Percentiles rank a stretch among this genome's conserved stretches.
Evolutionary conservation across 345 rosid species (phyloP).

Genomic region (Litchi chinensis): DNA sequence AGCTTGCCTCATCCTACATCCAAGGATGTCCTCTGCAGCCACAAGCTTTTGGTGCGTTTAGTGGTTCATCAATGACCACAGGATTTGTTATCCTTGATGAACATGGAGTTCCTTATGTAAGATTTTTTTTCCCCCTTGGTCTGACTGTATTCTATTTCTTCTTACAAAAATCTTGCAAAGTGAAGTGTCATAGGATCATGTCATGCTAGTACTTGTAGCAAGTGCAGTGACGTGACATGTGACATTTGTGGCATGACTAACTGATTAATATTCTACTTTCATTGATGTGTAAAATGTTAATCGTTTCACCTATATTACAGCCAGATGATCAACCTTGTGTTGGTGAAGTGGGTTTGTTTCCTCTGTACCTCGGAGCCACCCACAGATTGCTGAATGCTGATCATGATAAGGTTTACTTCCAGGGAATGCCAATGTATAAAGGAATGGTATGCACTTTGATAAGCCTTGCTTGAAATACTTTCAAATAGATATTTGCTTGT

Average conservation of each 20-base stretch:
- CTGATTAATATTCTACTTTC: not conserved
- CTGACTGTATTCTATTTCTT: not conserved
- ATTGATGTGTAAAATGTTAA: not conserved
- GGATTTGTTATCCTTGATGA: constrained; percentile 79
- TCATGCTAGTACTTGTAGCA: not conserved
- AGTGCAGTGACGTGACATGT: not conserved
- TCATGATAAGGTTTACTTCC: constrained; percentile 71
- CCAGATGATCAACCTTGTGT: constrained; percentile 72
- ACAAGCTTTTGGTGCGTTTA: constrained; percentile 91
- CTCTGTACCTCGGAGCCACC: constrained; percentile 68
- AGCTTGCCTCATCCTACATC: constrained; percentile 76
- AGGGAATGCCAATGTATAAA: constrained; percentile 75
- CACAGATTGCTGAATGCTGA: constrained; percentile 85
- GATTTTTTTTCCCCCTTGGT: not conserved
- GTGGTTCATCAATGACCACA: constrained; percentile 69
- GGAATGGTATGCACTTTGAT: constrained; percentile 59
- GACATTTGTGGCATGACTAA: not conserved
- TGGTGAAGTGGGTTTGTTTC: constrained; percentile 87
- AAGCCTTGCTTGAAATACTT: not conserved
- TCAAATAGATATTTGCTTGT: not conserved
- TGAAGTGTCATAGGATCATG: constrained; percentile 4
- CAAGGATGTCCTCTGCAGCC: constrained; percentile 75
- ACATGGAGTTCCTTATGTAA: constrained; percentile 66
- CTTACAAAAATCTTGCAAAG: not conserved
- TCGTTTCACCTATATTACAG: constrained; percentile 42